Base-by-base conservation (phyloP, 179 eudicot genomes). In the Beta corolliflora region DNA sequence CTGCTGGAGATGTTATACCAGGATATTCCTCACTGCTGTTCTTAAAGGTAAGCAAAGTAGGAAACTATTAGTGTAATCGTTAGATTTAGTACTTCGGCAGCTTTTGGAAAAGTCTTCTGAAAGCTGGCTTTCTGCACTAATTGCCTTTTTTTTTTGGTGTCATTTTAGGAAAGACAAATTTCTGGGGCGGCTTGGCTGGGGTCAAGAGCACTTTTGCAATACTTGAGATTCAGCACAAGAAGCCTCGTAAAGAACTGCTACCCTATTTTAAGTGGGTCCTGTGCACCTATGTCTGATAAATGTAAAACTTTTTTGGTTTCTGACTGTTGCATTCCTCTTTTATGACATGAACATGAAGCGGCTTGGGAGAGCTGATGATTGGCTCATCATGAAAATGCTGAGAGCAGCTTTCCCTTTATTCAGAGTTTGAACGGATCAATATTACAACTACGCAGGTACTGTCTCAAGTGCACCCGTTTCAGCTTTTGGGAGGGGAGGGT, bases 151-250 rank as follows among this genome's bases (percentile, higher is more conserved):
- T 18, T 41, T 60, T 15, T 2, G 15, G 45, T 79, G 23, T 41
- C 76, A 7, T 85, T 87, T 73, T 89, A 95, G 98, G 92, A 89
- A 78, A 88, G 98, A 87, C 80, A 75, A 86, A 85, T 84, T 85
- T 90, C 98, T 65, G 89, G 91, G 52, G 88, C 87, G 79, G 92
- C 94, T 71, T 87, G 97, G 93, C 74, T 95, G 81, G 99, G 98
- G 71, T 89, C 98, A 78, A 90, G 92, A 84, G 86, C 89, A 63
- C 87, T 95, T 73, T 83, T 91, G 82, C 80, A 84, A 77, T 95
- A 88, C 89, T 83, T 95, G 89, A 89, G 97, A 86, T 85, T 89
- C 72, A 87, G 89, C 80, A 79, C 89, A 70, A 85, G 87, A 73
- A 86, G 82, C 86, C 80, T 90, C 58, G 90, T 95, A 78, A 91